These are phyloP conservation scores for Candida tallmaniae DNA, from an alignment of 805 yeast genomes.

Conservation along the genomic window DNA sequence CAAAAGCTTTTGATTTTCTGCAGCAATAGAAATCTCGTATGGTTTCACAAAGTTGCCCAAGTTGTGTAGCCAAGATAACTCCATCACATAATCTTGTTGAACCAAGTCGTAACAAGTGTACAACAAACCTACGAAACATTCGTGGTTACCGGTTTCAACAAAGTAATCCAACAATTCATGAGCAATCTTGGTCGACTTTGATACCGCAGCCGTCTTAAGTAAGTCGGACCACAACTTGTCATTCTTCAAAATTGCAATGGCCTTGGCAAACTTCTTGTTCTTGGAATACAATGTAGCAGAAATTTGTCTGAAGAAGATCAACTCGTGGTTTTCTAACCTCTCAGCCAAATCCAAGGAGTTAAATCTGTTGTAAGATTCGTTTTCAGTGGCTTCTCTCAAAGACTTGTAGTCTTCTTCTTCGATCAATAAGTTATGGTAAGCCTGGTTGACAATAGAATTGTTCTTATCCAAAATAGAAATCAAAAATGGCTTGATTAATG, in stretches of 20 bases:
- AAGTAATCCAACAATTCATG: constrained; percentile 86
- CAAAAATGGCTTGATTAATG: constrained; percentile 92
- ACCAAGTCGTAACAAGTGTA: constrained; percentile 80
- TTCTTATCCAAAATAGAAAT: constrained; percentile 88
- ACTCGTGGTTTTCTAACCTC: constrained; percentile 85
- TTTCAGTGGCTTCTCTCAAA: constrained; percentile 78
- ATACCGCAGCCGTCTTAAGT: constrained; percentile 83
- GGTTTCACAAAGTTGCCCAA: constrained; percentile 87
- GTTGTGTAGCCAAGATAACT: constrained; percentile 85
- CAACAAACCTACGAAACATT: constrained; percentile 86
- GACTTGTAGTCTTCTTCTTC: constrained; percentile 97
- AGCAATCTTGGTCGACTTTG: constrained; percentile 74
- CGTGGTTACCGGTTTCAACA: constrained; percentile 95
- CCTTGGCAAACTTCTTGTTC: constrained; percentile 89
- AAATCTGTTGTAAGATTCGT: constrained; percentile 74
- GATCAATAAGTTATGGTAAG: constrained; percentile 90
- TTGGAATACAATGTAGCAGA: constrained; percentile 92
- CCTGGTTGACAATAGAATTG: constrained; percentile 85
- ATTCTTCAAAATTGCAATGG: constrained; percentile 80
- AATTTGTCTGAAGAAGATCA: constrained; percentile 91
- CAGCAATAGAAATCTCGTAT: constrained; percentile 77
- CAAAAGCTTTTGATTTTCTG: constrained; percentile 69
- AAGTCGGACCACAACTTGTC: constrained; percentile 96
- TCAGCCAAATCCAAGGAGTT: constrained; percentile 90
- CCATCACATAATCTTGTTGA: constrained; percentile 78